phyloP scores from a whole-genome alignment of 192 early-diverging fungal species.

The Blastocladiella britannica region DNA sequence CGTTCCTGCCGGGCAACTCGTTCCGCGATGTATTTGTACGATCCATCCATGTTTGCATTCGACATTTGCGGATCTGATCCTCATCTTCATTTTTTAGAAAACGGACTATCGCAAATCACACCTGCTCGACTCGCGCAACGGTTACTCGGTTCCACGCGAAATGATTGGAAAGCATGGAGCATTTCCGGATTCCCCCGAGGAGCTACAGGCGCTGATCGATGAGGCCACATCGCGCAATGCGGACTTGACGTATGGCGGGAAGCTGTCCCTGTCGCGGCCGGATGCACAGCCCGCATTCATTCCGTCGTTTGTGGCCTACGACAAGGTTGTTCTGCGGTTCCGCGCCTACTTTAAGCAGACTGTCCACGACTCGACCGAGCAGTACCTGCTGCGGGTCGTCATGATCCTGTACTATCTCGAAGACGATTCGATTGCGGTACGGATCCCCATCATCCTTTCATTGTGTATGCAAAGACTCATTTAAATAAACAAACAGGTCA shows the following conservation, averaged over 20 bases:
- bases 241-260: conserved; percentile 23
- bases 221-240: conserved; percentile 13
- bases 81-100: not conserved
- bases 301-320: conserved; percentile 35
- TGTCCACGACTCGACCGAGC: conserved; percentile 34
- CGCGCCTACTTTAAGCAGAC: conserved; percentile 43
- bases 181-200: conserved; percentile 9
- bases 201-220: conserved; percentile 12
- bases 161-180: conserved; percentile 15
- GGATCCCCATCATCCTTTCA: too few relatives aligned
- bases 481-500: too few relatives aligned
- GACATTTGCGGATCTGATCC: not conserved
- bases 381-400: conserved; percentile 36
- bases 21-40: conserved; percentile 25
- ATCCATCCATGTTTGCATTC: not conserved
- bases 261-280: conserved; percentile 9
- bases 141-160: conserved; percentile 21
- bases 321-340: conserved; percentile 43
- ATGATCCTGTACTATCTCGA: conserved; percentile 35
- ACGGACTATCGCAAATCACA: conserved; percentile 26
- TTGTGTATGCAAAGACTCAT: too few relatives aligned
- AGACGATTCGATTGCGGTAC: conserved; percentile 41
- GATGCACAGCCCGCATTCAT: conserved; percentile 14
- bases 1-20: conserved; percentile 34
- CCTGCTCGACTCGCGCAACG: conserved; percentile 31